phyloP scores from a whole-genome alignment of 2,329 filamentous ascomycete genomes.

The Microcyclospora pomicola region DNA sequence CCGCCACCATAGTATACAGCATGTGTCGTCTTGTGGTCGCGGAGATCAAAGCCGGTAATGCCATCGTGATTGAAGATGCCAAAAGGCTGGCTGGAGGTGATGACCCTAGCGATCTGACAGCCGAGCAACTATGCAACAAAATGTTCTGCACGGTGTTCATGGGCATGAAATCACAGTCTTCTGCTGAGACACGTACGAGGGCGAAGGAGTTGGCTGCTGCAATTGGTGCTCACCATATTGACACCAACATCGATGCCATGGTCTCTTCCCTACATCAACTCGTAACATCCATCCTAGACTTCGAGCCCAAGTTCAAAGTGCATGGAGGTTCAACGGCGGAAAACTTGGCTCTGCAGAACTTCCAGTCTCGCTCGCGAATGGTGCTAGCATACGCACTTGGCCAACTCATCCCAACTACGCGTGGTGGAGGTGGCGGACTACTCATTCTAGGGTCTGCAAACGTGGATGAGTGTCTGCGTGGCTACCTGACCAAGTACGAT shows the following conservation, averaged over 20 bases:
- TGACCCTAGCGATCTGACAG: slow-evolving; percentile 34
- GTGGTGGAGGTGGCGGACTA: slow-evolving; percentile 44
- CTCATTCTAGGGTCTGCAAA: slow-evolving; percentile 57
- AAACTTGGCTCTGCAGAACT: slow-evolving; percentile 53
- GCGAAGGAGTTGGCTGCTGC: slow-evolving; percentile 45
- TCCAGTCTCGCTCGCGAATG: slow-evolving; percentile 54
- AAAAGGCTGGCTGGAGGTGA: slow-evolving; percentile 38
- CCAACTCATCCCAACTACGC: slow-evolving; percentile 47
- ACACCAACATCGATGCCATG: slow-evolving; percentile 60
- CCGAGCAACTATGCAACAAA: slow-evolving; percentile 45
- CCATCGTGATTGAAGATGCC: slow-evolving; percentile 42
- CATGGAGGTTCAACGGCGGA: slow-evolving; percentile 47
- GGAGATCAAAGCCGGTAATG: slow-evolving; percentile 37
- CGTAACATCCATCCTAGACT: slow-evolving; percentile 44
- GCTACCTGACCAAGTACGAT: slow-evolving; percentile 62
- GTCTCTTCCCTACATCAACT: slow-evolving; percentile 47
- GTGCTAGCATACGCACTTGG: slow-evolving; percentile 51
- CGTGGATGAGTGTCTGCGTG: slow-evolving; percentile 44
- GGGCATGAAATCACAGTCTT: slow-evolving; percentile 53
- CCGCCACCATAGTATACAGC: slow-evolving; percentile 33
- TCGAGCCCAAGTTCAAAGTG: slow-evolving; percentile 48
- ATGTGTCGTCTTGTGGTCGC: slow-evolving; percentile 42
- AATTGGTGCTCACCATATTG: slow-evolving; percentile 59
- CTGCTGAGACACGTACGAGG: slow-evolving; percentile 50
- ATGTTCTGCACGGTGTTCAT: slow-evolving; percentile 55